Percentiles rank a stretch among this genome's conserved stretches.
Evolutionary conservation across 2,329 filamentous ascomycete species (phyloP).

Genomic region (Camptophora hylomeconis): DNA sequence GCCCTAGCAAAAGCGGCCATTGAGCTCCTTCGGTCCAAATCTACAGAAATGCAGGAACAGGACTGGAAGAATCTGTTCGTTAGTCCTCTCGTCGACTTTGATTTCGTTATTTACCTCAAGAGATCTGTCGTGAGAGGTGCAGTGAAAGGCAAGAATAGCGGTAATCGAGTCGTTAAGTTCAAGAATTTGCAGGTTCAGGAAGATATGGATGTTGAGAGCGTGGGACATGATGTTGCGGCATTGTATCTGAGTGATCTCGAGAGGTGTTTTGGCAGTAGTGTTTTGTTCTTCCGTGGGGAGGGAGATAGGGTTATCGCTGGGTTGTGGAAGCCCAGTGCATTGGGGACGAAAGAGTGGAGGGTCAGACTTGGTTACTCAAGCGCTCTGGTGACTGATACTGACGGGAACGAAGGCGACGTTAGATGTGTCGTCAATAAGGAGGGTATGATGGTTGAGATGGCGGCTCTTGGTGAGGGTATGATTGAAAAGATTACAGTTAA

Average conservation of each 20-base stretch:
- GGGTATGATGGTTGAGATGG: slow-evolving; percentile 60
- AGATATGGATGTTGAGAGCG: slow-evolving; percentile 27
- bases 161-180: slow-evolving; percentile 39
- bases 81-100: slow-evolving; percentile 63
- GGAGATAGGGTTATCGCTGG: slow-evolving; percentile 42
- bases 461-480: slow-evolving; percentile 33
- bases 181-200: slow-evolving; percentile 60
- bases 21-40: slow-evolving; percentile 42
- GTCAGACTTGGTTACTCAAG: slow-evolving; percentile 58
- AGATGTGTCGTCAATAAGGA: slow-evolving; percentile 52
- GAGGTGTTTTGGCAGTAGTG: slow-evolving; percentile 49
- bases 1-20: slow-evolving; percentile 65
- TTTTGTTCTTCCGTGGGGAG: slow-evolving; percentile 71
- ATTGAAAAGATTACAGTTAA: slow-evolving; percentile 13
- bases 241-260: slow-evolving; percentile 57
- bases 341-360: slow-evolving; percentile 48
- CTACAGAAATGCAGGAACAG: slow-evolving; percentile 37
- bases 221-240: slow-evolving; percentile 48
- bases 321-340: slow-evolving; percentile 48
- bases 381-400: slow-evolving; percentile 32
- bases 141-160: not conserved
- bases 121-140: slow-evolving; percentile 22
- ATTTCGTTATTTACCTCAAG: slow-evolving; percentile 68
- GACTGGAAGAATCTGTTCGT: slow-evolving; percentile 46
- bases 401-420: slow-evolving; percentile 19